Base-by-base conservation (phyloP, 169 alveolate species). In the Plasmodium berghei region DNA sequence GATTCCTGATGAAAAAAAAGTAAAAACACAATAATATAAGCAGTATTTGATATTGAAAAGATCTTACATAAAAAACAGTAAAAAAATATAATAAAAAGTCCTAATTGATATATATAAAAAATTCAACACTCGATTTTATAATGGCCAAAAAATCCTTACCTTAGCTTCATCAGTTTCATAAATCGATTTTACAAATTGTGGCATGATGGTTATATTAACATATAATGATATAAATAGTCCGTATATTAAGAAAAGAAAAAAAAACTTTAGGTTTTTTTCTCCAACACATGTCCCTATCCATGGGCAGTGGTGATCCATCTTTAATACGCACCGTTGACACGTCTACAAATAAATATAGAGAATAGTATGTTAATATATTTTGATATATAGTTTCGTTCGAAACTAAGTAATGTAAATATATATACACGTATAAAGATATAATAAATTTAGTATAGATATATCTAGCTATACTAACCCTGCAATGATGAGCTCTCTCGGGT, bases 281-380 rank as follows among this genome's bases (percentile, higher is more conserved):
- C 89, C 89, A 20, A 75, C 89, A 10, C 89, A 75, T 10, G 89
- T 75, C 14, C 89, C 89, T 63, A 75, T 75, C 89, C 89, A 75
- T 46, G 89, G 89, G n/a, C 89, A 75, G 20, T 75, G 89, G 26
- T 75, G 89, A 14, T 75, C 89, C 89, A 75, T 75, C 72, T 63
- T 75, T 55, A 75, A 69, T 55, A 75, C 74, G 45, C 89, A 75
- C 34, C 61, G 62, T 28, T 63, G 45, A 18, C 89, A 75, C n/a
- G 75, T 18, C 89, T 73, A 46, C 4, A 59, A 10, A 52, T 8
- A 52, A 52, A 52, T 52, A 52, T 12, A 1, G 59, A 16, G 5
- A 52, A 34, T 34, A 34, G 3, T 34, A 3, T 34, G 42, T 34
- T 34, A 34, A 4, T 5, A 34, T 34, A 34, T 34, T 34, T 34